These are phyloP conservation scores for Diaporthe destruens DNA, from an alignment of 2,329 filamentous ascomycete species.

Conservation along the genomic window DNA sequence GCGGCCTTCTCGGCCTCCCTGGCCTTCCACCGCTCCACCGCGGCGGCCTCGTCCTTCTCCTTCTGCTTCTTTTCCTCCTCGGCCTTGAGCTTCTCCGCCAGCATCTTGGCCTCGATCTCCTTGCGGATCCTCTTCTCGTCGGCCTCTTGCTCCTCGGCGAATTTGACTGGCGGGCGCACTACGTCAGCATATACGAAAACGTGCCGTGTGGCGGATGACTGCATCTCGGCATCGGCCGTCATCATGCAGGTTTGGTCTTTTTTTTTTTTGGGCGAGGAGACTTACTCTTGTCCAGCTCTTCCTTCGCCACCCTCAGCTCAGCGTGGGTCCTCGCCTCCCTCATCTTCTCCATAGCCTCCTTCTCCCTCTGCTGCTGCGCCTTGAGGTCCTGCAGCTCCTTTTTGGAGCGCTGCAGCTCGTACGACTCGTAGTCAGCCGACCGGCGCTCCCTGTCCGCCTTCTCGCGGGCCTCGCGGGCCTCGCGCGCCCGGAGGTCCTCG, in stretches of 20 bases:
- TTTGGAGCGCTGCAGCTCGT: constrained; percentile 54
- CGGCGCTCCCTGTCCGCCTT: constrained; percentile 44
- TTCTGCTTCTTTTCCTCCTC: constrained; percentile 58
- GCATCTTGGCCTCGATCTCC: constrained; percentile 63
- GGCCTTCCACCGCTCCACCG: constrained; percentile 65
- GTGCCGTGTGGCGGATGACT: constrained; percentile 16
- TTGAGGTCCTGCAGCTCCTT: constrained; percentile 56
- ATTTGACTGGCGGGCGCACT: constrained; percentile 49
- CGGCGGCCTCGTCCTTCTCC: constrained; percentile 62
- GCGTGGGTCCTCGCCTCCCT: constrained; percentile 60
- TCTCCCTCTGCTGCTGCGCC: constrained; percentile 51
- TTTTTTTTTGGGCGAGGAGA: neutral
- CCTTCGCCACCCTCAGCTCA: constrained; percentile 63
- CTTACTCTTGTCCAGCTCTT: constrained; percentile 58
- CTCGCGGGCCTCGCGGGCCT: constrained; percentile 41
- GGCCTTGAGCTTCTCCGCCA: constrained; percentile 60
- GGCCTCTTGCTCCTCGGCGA: constrained; percentile 60
- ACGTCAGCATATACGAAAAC: neutral
- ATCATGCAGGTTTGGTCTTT: neutral
- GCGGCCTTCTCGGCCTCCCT: constrained; percentile 61
- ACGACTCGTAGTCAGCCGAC: constrained; percentile 48
- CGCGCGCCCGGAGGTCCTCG: constrained; percentile 46
- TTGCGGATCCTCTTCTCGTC: constrained; percentile 65
- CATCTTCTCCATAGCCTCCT: constrained; percentile 51
- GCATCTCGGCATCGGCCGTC: constrained; percentile 8